Conservation (phyloP, 208 protist genomes). For the Strigomonas culicis region DNA sequence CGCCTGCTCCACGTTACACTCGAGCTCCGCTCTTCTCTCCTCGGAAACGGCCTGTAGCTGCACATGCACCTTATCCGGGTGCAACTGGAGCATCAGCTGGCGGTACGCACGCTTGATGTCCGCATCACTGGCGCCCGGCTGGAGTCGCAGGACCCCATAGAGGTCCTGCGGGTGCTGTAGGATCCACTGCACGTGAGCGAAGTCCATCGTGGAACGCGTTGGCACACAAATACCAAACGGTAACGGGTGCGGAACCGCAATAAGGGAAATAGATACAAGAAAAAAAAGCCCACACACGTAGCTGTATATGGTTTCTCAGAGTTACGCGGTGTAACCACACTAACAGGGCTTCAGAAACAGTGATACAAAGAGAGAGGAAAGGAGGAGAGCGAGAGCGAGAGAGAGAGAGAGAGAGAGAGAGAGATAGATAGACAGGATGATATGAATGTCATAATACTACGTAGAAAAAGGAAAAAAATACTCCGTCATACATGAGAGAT, state of each 20-base stretch:
- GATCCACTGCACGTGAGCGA: not conserved
- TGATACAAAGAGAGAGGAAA: too few relatives aligned
- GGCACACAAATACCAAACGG: too few relatives aligned
- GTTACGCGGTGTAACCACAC: too few relatives aligned
- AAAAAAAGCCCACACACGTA: not conserved
- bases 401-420: too few relatives aligned
- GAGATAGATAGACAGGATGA: too few relatives aligned
- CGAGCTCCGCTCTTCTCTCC: conserved; percentile 1
- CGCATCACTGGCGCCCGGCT: conserved; percentile 18
- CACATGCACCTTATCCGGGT: not conserved
- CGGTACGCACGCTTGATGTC: conserved; percentile 62
- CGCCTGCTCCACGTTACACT: conserved; percentile 26
- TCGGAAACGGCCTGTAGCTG: not conserved
- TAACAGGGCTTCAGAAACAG: too few relatives aligned
- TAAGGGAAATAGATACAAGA: not conserved
- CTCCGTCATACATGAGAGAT: too few relatives aligned
- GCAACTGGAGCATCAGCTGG: conserved; percentile 46
- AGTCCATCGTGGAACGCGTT: not conserved
- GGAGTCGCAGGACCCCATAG: conserved; percentile 46
- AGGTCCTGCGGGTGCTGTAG: not conserved
- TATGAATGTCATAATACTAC: too few relatives aligned
- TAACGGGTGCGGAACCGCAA: too few relatives aligned
- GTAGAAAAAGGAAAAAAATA: too few relatives aligned
- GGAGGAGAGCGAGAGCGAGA: too few relatives aligned
- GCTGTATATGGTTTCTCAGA: too few relatives aligned